These are phyloP conservation scores for Deuterostichococcus epilithicus DNA, from an alignment of 139 green algal genomes.

Conservation along the genomic window DNA sequence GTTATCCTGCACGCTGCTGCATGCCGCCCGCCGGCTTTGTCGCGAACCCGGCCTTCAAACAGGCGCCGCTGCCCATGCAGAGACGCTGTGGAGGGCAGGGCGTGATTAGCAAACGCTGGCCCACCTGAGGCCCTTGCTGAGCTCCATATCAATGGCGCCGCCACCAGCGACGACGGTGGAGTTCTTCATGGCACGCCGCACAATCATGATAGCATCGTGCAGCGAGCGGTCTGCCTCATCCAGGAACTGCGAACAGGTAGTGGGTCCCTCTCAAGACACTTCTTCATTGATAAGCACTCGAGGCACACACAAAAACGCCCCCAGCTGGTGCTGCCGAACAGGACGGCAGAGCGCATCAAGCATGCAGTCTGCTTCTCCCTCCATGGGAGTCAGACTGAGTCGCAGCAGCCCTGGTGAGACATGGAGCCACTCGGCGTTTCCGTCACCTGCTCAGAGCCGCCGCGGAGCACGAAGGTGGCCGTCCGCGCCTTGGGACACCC, in stretches of 20 bases:
- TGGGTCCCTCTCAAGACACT: too few relatives aligned
- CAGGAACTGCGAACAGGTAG: background rate
- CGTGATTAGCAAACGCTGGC: background rate
- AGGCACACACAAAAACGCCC: too few relatives aligned
- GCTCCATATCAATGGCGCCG: constrained; percentile 94
- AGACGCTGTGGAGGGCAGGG: background rate
- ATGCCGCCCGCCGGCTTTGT: too few relatives aligned
- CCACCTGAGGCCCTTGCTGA: constrained; percentile 37
- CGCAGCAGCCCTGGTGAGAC: too few relatives aligned
- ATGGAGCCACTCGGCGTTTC: too few relatives aligned
- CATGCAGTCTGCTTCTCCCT: too few relatives aligned
- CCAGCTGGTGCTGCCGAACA: too few relatives aligned
- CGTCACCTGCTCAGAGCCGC: constrained; percentile 92
- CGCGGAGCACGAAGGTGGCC: constrained; percentile 93
- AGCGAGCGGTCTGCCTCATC: constrained; percentile 91
- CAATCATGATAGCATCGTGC: constrained; percentile 99
- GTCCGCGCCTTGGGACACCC: constrained; percentile 85
- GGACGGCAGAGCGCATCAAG: too few relatives aligned
- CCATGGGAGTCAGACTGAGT: too few relatives aligned
- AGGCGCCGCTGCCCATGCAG: background rate
- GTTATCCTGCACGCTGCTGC: too few relatives aligned
- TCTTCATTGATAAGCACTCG: too few relatives aligned
- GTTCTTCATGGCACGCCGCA: constrained; percentile 82
- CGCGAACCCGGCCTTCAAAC: too few relatives aligned
- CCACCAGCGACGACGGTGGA: constrained; percentile 85